Conservation (phyloP, 371 early-diverging fungal species). For the Rhizopus delemar region DNA sequence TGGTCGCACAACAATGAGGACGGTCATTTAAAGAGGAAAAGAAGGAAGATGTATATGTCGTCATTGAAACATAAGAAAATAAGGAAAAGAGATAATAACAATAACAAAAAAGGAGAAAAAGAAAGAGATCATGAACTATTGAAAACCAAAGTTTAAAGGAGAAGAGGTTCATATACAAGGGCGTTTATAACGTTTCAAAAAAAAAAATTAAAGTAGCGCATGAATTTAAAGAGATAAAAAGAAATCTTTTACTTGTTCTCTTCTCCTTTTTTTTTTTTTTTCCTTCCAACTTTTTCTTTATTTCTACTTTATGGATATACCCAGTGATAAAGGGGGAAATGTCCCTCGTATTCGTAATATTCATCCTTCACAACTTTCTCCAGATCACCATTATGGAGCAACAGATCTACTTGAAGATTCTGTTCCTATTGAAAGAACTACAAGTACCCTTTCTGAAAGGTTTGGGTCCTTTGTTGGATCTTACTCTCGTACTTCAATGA, state of each 20-base stretch:
- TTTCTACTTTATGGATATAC: conserved; percentile 22
- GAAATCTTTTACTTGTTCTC: not conserved
- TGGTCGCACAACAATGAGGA: too few species aligned
- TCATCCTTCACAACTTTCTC: conserved; percentile 40
- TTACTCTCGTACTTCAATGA: conserved; percentile 51
- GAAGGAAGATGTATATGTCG: not conserved
- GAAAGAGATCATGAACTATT: not conserved
- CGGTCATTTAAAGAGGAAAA: too few species aligned
- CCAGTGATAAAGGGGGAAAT: conserved; percentile 14
- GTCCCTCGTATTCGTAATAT: conserved; percentile 37
- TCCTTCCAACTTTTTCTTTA: conserved; percentile 4
- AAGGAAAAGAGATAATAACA: not conserved
- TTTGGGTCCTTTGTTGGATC: conserved; percentile 46
- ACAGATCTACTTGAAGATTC: conserved; percentile 7
- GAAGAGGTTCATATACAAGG: too few species aligned
- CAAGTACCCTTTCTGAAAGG: conserved; percentile 19
- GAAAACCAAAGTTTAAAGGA: too few species aligned
- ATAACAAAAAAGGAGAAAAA: not conserved
- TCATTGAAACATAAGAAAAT: not conserved
- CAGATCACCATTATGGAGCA: conserved; percentile 17
- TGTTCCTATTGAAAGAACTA: conserved; percentile 14
- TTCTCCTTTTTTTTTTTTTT: conserved; percentile 12
- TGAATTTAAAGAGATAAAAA: too few species aligned
- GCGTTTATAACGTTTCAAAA: too few species aligned
- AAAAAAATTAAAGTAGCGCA: not conserved